A percentile compares a stretch with the other conserved stretches of the same genome.
Evolutionary conservation across 2,329 filamentous ascomycete genomes (phyloP).

Genomic region (Ascochyta pisi): DNA sequence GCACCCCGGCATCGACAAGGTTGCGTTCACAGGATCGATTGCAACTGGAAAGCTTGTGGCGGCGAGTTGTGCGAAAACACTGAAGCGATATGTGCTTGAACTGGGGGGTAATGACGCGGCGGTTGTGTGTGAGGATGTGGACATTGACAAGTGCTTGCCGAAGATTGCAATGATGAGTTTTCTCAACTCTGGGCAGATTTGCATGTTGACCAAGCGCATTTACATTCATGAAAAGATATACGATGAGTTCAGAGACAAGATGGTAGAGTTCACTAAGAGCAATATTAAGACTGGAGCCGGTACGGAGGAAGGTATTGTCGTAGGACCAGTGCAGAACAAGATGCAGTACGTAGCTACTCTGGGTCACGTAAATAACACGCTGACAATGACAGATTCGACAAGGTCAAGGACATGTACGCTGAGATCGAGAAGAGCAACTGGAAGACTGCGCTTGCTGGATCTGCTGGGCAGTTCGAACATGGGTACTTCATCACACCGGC

Average conservation of each 20-base stretch:
- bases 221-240: slow-evolving; percentile 47
- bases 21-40: slow-evolving; percentile 69
- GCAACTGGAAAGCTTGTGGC: slow-evolving; percentile 66
- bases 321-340: slow-evolving; percentile 43
- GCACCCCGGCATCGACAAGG: slow-evolving; percentile 67
- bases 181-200: slow-evolving; percentile 63
- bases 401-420: slow-evolving; percentile 62
- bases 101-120: slow-evolving; percentile 68
- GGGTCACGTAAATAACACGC: not conserved
- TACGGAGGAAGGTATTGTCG: slow-evolving; percentile 19
- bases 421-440: slow-evolving; percentile 62
- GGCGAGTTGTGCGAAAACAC: slow-evolving; percentile 59
- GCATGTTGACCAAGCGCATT: slow-evolving; percentile 38
- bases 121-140: slow-evolving; percentile 63
- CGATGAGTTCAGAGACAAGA: slow-evolving; percentile 41
- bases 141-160: slow-evolving; percentile 51
- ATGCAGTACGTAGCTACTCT: slow-evolving; percentile 25
- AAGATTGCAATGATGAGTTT: slow-evolving; percentile 54
- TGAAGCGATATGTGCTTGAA: slow-evolving; percentile 68
- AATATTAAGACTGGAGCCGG: slow-evolving; percentile 46
- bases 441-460: slow-evolving; percentile 58
- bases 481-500: slow-evolving; percentile 67
- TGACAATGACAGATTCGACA: slow-evolving; percentile 55
- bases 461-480: slow-evolving; percentile 31
- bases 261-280: slow-evolving; percentile 55